Evolutionary conservation across 805 yeast species (phyloP).

Genomic region (Starmerella bombi): DNA sequence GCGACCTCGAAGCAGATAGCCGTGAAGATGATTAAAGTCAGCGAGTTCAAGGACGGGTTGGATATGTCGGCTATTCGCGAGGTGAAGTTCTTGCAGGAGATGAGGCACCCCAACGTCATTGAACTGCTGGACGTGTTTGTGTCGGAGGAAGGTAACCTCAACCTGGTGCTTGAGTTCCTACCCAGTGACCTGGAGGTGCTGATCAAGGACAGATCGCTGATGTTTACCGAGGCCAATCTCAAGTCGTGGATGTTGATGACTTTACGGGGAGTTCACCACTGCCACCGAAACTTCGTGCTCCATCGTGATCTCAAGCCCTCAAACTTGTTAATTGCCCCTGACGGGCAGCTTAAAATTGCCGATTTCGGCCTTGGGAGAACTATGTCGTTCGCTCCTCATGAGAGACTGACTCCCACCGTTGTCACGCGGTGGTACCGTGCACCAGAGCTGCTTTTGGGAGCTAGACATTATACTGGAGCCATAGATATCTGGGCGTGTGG

Average conservation of each 20-base stretch:
- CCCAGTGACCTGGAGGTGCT: constrained; percentile 86
- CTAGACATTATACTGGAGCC: constrained; percentile 77
- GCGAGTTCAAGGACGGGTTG: constrained; percentile 86
- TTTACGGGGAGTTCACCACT: constrained; percentile 84
- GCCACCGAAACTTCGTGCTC: constrained; percentile 78
- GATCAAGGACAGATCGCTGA: constrained; percentile 61
- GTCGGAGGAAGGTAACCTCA: constrained; percentile 42
- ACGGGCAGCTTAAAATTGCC: constrained; percentile 81
- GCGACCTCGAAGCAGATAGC: constrained; percentile 56
- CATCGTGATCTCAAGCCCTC: constrained; percentile 93
- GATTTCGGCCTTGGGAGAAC: constrained; percentile 95
- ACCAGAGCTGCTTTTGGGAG: constrained; percentile 82
- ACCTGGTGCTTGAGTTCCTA: constrained; percentile 80
- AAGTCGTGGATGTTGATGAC: constrained; percentile 94
- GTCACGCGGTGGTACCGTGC: constrained; percentile 98
- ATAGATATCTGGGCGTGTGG: constrained; percentile 97
- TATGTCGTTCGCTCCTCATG: constrained; percentile 48
- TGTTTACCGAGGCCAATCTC: constrained; percentile 75
- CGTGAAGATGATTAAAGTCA: constrained; percentile 88
- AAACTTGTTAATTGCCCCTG: constrained; percentile 72
- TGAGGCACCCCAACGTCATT: constrained; percentile 75
- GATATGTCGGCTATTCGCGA: constrained; percentile 97
- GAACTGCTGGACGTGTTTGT: constrained; percentile 81
- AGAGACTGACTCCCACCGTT: constrained; percentile 76
- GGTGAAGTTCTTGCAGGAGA: constrained; percentile 71